Base-by-base conservation (phyloP, 129 eudicot species). In the Lactuca sativa region DNA sequence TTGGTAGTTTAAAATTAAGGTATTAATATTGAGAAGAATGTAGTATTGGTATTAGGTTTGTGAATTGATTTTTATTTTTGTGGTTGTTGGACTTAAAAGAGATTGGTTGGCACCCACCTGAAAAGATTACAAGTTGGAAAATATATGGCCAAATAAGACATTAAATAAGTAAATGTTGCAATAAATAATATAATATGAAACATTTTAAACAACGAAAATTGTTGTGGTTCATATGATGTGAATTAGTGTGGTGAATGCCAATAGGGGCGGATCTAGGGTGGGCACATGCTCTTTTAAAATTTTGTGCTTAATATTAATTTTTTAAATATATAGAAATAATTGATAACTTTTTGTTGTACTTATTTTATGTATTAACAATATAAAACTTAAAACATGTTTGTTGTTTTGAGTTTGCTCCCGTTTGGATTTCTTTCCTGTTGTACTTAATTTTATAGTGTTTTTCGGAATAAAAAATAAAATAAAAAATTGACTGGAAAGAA, bases 81-180 rank as follows among this genome's bases (percentile, higher is more conserved):
- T 77, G 82, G 74, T 82, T 73, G 82, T 41, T 82, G 80, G 77
- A 72, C 44, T 47, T 34, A 38, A 14, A 55, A 68, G 48, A 9
- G 58, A 64, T 30, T 48, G 69, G 77, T 77, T 80, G 59, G 77
- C 74, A 36, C 59, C 75, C 63, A 59, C 56, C 61, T 70, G 64
- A 60, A 44, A 59, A 64, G 12, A 57, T 55, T 59, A 34, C 40
- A 64, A 77, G 33, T 52, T 48, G 25, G 67, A 25, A 66, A 58
- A 78, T 52, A 31, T 44, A 48, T 25, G 70, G 56, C 3, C 58
- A 14, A 15, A 53, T 53, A 53, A 53, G 3, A 0, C 5, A 53
- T 53, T n/a, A 53, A 17, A 53, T n/a, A 15, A 17, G 9, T 53
- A 13, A 7, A 51, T 51, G 8, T 12, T n/a, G 21, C 56, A 51